Conservation (phyloP, 2,329 filamentous ascomycete genomes). For the Dryadomyces quercus-mongolicae region DNA sequence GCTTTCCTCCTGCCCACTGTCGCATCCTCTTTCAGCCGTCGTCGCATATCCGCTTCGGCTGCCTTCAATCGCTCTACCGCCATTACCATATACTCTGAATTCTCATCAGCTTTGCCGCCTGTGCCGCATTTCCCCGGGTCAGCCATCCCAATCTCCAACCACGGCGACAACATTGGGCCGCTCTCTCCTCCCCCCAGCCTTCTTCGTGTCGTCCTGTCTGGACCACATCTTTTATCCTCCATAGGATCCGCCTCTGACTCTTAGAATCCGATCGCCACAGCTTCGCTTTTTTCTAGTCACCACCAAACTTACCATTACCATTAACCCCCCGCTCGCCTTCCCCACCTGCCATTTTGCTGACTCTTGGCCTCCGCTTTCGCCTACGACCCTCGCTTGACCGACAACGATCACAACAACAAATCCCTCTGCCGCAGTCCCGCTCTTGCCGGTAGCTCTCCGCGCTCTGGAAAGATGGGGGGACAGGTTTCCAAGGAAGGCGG, state of each 20-base stretch:
- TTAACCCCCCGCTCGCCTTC: too few species aligned
- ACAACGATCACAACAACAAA: too few species aligned
- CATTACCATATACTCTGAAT: background rate
- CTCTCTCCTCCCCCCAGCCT: slow-evolving; percentile 30
- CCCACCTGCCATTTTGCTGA: too few species aligned
- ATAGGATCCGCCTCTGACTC: slow-evolving; percentile 20
- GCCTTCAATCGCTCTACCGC: background rate
- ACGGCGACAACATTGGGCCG: slow-evolving; percentile 37
- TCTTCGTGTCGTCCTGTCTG: slow-evolving; percentile 32
- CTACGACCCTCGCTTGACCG: background rate
- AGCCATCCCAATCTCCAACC: slow-evolving; percentile 16
- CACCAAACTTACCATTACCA: too few species aligned
- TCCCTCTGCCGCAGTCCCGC: background rate
- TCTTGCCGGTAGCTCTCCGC: slow-evolving; percentile 2
- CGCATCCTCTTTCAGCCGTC: background rate
- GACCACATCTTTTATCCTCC: slow-evolving; percentile 42
- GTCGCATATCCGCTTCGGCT: background rate
- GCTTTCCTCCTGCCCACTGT: background rate
- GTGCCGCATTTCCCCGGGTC: background rate
- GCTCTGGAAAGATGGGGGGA: slow-evolving; percentile 53
- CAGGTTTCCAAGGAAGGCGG: slow-evolving; percentile 53
- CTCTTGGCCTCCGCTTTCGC: too few species aligned
- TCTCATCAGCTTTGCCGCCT: background rate
- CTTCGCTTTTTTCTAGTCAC: background rate
- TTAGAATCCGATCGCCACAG: slow-evolving; percentile 2